Base-by-base conservation (phyloP, 768 basidiomycete species). In the Leccinum truebloodii region DNA sequence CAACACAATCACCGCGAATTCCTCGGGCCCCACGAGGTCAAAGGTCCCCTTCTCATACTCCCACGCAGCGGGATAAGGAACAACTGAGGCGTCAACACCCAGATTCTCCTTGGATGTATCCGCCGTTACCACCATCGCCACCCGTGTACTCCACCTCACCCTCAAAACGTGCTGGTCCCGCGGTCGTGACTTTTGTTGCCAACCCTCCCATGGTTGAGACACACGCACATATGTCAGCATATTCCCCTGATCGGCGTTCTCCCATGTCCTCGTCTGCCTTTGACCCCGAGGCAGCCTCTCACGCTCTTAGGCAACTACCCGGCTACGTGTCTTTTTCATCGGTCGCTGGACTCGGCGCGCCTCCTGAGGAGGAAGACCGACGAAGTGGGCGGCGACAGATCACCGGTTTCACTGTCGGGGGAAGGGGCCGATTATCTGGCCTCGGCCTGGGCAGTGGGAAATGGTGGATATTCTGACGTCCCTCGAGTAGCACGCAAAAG, bases 311-410 rank as follows among this genome's bases (percentile, higher is more conserved):
- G 26, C 73, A 79, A 35, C 80, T 85, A 32, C 78, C 83, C 16
- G 88, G 88, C 2, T 89, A 89, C 63, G 85, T 89, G 37, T 83
- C 81, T n/a, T 89, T 89, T 58, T 79, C 85, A 44, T 81, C 79
- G 53, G 80, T 89, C 10, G 86, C 86, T 73, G 88, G 88, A 24
- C 77, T 89, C 8, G 88, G 88, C 1, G 78, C 77, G 22, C 88
- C 88, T 16, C 80, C 84, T 1, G 82, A 79, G 26, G 73, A 74
- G 39, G 76, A 78, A 52, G 80, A 79, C 18, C 73, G 71, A 56
- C 65, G 67, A 65, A 4, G 67, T 67, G 55, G 62, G 59, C 63
- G 69, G 55, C 60, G 63, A 66, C 55, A 73, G 53, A 20, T 56
- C 1, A 9, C 55, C 3, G 51, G 61, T 28, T 63, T 73, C 53